These are phyloP conservation scores for Eucalyptus microcorys DNA, from an alignment of 345 rosid species.

Conservation along the genomic window DNA sequence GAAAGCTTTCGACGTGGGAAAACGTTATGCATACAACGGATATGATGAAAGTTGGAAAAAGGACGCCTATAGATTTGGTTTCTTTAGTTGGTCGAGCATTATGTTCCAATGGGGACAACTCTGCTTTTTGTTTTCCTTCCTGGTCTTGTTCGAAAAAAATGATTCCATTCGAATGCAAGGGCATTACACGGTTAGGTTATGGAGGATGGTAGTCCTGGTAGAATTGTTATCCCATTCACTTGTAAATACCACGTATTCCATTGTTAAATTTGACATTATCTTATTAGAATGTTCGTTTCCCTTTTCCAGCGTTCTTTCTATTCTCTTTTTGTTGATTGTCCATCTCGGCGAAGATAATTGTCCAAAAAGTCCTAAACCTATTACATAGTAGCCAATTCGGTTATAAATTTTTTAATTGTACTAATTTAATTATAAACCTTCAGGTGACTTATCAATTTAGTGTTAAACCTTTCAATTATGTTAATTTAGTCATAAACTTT, in stretches of 20 bases:
- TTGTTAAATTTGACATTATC: background rate
- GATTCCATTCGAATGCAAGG: background rate
- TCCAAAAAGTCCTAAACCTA: too few relatives aligned
- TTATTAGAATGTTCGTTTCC: background rate
- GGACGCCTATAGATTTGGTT: background rate
- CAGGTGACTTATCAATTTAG: too few relatives aligned
- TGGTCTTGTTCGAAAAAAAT: background rate
- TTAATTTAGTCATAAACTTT: too few relatives aligned
- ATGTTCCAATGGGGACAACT: background rate
- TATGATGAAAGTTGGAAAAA: background rate
- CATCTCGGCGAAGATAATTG: accelerated
- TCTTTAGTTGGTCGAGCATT: background rate
- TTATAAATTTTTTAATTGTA: too few relatives aligned
- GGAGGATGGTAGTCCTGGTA: background rate
- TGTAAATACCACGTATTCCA: background rate
- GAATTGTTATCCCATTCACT: background rate
- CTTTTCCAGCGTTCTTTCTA: background rate
- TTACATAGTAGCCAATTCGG: accelerated
- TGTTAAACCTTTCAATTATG: too few relatives aligned
- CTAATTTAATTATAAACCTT: accelerated
- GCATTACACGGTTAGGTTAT: background rate
- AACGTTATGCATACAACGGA: background rate
- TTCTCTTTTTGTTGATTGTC: background rate
- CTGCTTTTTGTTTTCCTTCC: background rate
- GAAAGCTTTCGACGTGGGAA: background rate